Percentiles rank a stretch among this genome's conserved stretches.
These are phyloP conservation scores for Fusarium sarcochroum DNA, from an alignment of 2,329 filamentous ascomycete species.

Conservation along the genomic window DNA sequence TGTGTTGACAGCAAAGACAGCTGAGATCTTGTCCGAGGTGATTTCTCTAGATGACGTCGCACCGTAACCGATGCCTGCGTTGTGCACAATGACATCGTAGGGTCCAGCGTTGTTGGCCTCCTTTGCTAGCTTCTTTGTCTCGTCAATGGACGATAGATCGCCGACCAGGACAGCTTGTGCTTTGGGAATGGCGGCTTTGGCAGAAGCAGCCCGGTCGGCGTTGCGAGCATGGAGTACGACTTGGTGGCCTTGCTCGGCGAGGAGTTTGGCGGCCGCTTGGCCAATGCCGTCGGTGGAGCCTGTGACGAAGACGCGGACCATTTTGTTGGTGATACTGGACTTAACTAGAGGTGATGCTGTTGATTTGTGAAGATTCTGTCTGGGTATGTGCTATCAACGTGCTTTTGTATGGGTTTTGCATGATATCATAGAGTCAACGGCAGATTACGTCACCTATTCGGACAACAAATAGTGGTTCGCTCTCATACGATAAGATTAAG, in stretches of 20 bases:
- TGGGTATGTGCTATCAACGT: background rate
- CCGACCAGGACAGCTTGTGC: slow-evolving; percentile 30
- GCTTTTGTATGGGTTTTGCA: background rate
- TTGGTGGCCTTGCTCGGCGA: slow-evolving; percentile 39
- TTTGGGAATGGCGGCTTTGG: slow-evolving; percentile 28
- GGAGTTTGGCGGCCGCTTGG: slow-evolving; percentile 34
- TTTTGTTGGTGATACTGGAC: background rate
- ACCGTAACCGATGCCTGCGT: slow-evolving; percentile 42
- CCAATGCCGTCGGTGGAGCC: slow-evolving; percentile 42
- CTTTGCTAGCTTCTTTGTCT: slow-evolving; percentile 35
- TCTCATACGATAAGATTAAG: too few relatives aligned
- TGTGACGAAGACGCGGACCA: slow-evolving; percentile 44
- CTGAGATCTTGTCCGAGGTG: slow-evolving; percentile 30
- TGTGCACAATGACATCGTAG: slow-evolving; percentile 39
- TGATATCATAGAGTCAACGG: slow-evolving; percentile 17
- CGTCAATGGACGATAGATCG: slow-evolving; percentile 31
- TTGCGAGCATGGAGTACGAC: slow-evolving; percentile 40
- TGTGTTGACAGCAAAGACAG: slow-evolving; percentile 40
- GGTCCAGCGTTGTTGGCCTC: slow-evolving; percentile 35
- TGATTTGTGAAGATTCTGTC: background rate
- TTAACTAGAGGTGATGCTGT: background rate
- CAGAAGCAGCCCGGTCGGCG: slow-evolving; percentile 34
- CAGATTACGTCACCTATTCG: slow-evolving; percentile 19
- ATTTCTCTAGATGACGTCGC: slow-evolving; percentile 21
- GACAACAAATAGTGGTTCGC: background rate